These are phyloP conservation scores for Trapa incisa DNA, from an alignment of 345 rosid species.

Conservation along the genomic window DNA sequence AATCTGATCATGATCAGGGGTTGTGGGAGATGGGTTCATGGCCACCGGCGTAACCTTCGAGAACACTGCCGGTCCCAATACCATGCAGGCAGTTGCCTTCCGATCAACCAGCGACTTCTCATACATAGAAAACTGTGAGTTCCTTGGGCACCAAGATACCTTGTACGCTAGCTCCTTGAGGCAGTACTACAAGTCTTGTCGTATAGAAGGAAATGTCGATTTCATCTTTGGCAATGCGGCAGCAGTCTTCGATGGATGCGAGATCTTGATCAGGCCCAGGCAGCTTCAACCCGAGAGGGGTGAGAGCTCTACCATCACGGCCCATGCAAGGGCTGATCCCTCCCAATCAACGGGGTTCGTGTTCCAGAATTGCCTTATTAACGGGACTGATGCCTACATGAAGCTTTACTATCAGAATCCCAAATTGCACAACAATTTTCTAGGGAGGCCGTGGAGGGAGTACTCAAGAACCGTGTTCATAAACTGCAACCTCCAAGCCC, in stretches of 20 bases:
- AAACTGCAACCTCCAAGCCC: conserved; percentile 16
- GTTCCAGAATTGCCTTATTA: conserved; percentile 26
- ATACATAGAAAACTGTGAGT: conserved; percentile 25
- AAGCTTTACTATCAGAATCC: conserved; percentile 21
- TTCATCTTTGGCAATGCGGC: conserved; percentile 44
- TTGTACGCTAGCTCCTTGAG: conserved; percentile 34
- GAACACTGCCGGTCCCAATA: conserved; percentile 27
- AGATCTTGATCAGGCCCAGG: conserved; percentile 24
- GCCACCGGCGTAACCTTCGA: too few species aligned
- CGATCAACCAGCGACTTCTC: conserved; percentile 27
- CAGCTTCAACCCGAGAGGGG: conserved; percentile 31
- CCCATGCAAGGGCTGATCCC: conserved; percentile 35
- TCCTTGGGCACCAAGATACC: conserved; percentile 35
- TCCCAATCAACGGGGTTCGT: conserved; percentile 34
- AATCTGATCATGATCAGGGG: too few species aligned
- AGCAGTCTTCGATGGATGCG: conserved; percentile 25
- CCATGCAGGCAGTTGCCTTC: conserved; percentile 39
- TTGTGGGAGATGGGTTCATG: too few species aligned
- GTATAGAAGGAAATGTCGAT: conserved; percentile 34
- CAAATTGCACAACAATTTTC: conserved; percentile 21
- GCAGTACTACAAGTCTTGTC: conserved; percentile 36
- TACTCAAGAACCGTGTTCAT: conserved; percentile 29
- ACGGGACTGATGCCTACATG: conserved; percentile 31
- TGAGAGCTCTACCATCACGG: conserved; percentile 25
- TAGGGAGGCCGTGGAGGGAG: conserved; percentile 48